A percentile compares a stretch with the other conserved stretches of the same genome.
These are phyloP conservation scores for Lodderomyces parapsilosis DNA, from an alignment of 1,139 yeast genomes.

Conservation along the genomic window DNA sequence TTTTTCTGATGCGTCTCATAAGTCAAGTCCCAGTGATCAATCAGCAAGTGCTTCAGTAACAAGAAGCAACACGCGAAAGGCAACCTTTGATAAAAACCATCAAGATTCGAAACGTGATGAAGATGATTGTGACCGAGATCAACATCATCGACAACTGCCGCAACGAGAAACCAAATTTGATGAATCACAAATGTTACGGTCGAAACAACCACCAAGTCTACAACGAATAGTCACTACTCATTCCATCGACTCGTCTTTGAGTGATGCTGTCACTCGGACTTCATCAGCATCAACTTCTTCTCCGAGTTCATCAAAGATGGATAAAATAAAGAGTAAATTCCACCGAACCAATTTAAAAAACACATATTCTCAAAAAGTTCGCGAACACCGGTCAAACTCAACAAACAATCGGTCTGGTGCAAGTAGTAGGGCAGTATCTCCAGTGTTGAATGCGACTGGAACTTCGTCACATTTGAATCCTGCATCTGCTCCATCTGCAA, in stretches of 20 bases:
- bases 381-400: conserved; percentile 33
- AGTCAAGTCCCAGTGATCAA: not conserved
- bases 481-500: not conserved
- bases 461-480: not conserved
- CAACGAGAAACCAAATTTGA: conserved; percentile 1
- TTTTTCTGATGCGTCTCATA: conserved; percentile 2
- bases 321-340: conserved; percentile 15
- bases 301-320: conserved; percentile 21
- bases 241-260: conserved; percentile 10
- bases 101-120: not conserved
- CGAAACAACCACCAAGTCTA: conserved; percentile 7
- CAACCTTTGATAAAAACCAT: not conserved
- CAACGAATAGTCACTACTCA: conserved; percentile 11
- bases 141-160: conserved; percentile 3
- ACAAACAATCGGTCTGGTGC: conserved; percentile 12
- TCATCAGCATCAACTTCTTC: conserved; percentile 5
- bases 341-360: conserved; percentile 16
- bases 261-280: conserved; percentile 5
- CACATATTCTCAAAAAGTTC: conserved; percentile 35
- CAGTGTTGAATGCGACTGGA: conserved; percentile 1
- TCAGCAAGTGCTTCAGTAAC: not conserved
- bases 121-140: not conserved
- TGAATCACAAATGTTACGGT: not conserved
- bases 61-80: not conserved
- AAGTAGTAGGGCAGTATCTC: conserved; percentile 24